These are phyloP conservation scores for Albizia julibrissin DNA, from an alignment of 306 rosid species.

Conservation along the genomic window DNA sequence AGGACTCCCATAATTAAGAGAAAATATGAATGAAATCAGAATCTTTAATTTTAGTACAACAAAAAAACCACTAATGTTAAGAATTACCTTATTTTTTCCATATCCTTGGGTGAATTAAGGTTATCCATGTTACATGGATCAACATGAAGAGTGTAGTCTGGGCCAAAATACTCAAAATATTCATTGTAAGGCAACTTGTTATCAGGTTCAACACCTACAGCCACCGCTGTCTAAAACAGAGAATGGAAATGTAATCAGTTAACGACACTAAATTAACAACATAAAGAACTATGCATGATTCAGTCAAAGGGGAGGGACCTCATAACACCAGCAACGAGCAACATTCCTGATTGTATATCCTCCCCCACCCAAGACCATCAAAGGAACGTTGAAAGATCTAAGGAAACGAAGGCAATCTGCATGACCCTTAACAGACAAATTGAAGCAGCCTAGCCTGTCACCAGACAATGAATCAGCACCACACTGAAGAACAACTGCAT, in stretches of 20 bases:
- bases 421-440: conserved; percentile 87
- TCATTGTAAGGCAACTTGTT: conserved; percentile 86
- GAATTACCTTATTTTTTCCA: conserved; percentile 80
- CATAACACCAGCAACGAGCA: conserved; percentile 98
- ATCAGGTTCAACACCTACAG: conserved; percentile 92
- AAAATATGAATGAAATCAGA: neutral
- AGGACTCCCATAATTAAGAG: neutral
- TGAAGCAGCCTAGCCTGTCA: conserved; percentile 91
- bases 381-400: conserved; percentile 82
- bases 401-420: conserved; percentile 87
- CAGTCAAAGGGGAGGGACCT: conserved; percentile 50
- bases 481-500: conserved; percentile 89
- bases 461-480: conserved; percentile 94
- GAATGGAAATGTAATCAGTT: conserved; percentile 29
- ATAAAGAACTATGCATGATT: conserved; percentile 16
- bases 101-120: conserved; percentile 72
- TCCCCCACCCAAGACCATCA: conserved; percentile 93
- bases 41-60: neutral
- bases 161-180: conserved; percentile 91
- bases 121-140: conserved; percentile 85
- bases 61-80: neutral
- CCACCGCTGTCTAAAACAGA: conserved; percentile 82
- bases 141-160: conserved; percentile 77
- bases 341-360: conserved; percentile 92
- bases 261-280: conserved; percentile 12